Evolutionary conservation across 2,329 filamentous ascomycete species (phyloP).

Genomic region (Diaporthe aspalathi): DNA sequence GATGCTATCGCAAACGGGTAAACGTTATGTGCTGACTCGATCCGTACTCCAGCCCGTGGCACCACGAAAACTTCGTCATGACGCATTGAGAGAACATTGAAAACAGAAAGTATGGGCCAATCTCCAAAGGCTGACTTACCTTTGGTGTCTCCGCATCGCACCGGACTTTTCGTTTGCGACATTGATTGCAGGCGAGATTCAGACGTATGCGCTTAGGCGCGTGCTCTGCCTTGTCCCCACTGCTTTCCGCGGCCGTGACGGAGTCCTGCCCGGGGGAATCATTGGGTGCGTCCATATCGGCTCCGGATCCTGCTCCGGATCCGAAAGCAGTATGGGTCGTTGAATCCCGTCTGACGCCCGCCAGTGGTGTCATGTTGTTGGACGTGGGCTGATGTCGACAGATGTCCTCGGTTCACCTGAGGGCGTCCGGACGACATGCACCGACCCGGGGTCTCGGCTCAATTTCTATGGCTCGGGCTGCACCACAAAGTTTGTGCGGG

Average conservation of each 20-base stretch:
- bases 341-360: conserved; percentile 1
- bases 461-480: conserved; percentile 22
- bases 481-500: neutral
- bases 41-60: neutral
- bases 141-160: conserved; percentile 46
- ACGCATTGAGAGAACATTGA: neutral
- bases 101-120: rapidly evolving
- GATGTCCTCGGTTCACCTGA: conserved; percentile 20
- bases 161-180: conserved; percentile 47
- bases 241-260: neutral
- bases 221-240: neutral
- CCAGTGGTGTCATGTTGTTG: conserved; percentile 9
- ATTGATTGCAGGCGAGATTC: conserved; percentile 44
- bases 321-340: conserved; percentile 9
- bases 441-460: conserved; percentile 26
- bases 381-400: conserved; percentile 15
- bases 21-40: neutral
- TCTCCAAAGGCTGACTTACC: neutral
- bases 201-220: conserved; percentile 41
- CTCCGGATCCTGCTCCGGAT: conserved; percentile 11
- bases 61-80: too few relatives aligned
- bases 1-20: neutral
- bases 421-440: neutral
- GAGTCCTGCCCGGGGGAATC: conserved; percentile 7
- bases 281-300: conserved; percentile 2